Percentiles rank a stretch among this genome's conserved stretches.
These are phyloP conservation scores for Coemansia sp. DNA, from an alignment of 192 early-diverging fungal species.

Conservation along the genomic window DNA sequence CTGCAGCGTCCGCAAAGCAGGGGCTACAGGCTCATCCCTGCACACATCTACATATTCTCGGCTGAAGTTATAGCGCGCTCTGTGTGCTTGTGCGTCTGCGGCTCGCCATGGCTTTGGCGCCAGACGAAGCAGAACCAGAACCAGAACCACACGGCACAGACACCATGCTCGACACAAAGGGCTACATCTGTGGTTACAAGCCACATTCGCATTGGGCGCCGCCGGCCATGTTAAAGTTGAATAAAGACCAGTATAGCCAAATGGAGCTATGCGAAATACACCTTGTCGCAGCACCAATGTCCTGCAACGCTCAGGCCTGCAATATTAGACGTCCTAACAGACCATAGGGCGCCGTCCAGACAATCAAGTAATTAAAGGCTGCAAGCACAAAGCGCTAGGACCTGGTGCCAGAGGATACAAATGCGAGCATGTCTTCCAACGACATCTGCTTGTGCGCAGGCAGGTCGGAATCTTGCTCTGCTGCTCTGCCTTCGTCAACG, in stretches of 20 bases:
- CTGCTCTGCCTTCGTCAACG: background rate
- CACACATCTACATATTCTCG: background rate
- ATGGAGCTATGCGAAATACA: no score
- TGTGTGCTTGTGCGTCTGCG: background rate
- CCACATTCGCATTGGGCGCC: no score
- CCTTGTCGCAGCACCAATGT: background rate
- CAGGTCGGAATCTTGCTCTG: background rate
- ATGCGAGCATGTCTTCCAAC: constrained; percentile 50
- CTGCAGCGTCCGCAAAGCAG: background rate
- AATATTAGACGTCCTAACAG: background rate
- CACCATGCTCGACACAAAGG: no score
- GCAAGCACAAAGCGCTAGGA: background rate
- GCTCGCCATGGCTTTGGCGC: no score
- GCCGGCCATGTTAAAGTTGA: no score
- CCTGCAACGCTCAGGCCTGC: background rate
- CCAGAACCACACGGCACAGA: no score
- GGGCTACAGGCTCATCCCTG: background rate
- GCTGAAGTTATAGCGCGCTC: background rate
- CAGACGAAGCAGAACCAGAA: no score
- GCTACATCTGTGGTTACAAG: no score
- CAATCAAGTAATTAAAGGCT: background rate
- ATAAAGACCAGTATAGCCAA: no score
- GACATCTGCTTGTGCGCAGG: constrained; percentile 10
- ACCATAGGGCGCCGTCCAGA: background rate
- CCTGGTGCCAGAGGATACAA: constrained; percentile 28